Conservation (phyloP, 2,329 filamentous ascomycete genomes). For the Epichloe baconii region DNA sequence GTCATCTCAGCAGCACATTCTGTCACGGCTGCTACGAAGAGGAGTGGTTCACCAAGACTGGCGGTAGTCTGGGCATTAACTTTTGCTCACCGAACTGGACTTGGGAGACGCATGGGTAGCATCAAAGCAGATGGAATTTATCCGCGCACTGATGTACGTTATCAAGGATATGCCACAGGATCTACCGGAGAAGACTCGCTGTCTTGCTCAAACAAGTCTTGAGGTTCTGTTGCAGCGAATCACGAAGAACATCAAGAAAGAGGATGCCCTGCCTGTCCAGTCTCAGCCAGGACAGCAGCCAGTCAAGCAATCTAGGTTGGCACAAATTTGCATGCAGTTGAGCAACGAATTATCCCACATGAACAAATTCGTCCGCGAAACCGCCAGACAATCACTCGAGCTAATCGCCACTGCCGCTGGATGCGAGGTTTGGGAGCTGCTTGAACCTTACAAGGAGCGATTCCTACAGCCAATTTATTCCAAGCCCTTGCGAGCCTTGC, state of each 20-base stretch:
- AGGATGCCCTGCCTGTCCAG: constrained; percentile 40
- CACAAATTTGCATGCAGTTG: constrained; percentile 70
- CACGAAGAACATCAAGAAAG: constrained; percentile 66
- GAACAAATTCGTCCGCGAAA: constrained; percentile 87
- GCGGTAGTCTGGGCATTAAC: constrained; percentile 80
- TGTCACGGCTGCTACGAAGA: constrained; percentile 94
- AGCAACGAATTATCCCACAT: constrained; percentile 86
- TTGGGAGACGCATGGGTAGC: constrained; percentile 75
- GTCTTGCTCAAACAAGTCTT: constrained; percentile 71
- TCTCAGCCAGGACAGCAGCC: constrained; percentile 30
- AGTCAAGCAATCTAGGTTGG: constrained; percentile 45
- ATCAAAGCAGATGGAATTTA: constrained; percentile 73
- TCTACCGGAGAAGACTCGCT: constrained; percentile 76
- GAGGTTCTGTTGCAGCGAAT: constrained; percentile 67
- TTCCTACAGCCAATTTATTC: constrained; percentile 87
- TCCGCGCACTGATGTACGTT: constrained; percentile 86
- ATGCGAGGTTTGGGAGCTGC: constrained; percentile 73
- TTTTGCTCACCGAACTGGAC: constrained; percentile 75
- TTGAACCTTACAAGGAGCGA: constrained; percentile 80
- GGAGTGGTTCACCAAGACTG: constrained; percentile 97
- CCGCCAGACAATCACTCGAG: constrained; percentile 67
- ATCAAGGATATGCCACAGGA: constrained; percentile 97
- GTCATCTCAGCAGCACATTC: constrained; percentile 68
- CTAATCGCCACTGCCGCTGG: constrained; percentile 68
- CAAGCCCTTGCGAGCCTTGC: constrained; percentile 83